A percentile compares a stretch with the other conserved stretches of the same genome.
phyloP scores from a whole-genome alignment of 164 flowering plant species.

The Platanus orientalis region DNA sequence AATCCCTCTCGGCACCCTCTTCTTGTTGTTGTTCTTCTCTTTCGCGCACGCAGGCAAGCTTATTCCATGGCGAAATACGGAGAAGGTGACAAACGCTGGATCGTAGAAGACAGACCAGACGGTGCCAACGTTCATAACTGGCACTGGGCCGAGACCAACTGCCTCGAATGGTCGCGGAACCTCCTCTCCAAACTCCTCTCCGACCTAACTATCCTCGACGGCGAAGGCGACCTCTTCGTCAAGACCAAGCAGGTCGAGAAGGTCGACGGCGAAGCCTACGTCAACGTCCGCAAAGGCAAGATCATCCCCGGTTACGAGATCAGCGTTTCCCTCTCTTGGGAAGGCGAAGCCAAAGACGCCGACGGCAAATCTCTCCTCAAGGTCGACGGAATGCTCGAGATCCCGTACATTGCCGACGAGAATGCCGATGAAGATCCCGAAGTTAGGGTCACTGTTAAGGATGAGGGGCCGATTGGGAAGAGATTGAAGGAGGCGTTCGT shows the following conservation, averaged over 20 bases:
- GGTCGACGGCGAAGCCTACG: constrained; percentile 90
- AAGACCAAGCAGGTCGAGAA: constrained; percentile 46
- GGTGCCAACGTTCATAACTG: constrained; percentile 99
- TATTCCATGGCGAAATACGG: constrained; percentile 80
- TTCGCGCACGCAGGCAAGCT: background rate
- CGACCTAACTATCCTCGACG: constrained; percentile 47
- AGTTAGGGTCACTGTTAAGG: constrained; percentile 53
- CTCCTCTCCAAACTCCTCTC: constrained; percentile 55
- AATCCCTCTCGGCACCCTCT: background rate
- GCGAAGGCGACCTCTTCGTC: constrained; percentile 66
- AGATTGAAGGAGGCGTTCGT: constrained; percentile 70
- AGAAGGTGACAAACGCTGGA: constrained; percentile 98
- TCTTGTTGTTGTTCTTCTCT: background rate
- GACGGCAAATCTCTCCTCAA: constrained; percentile 44
- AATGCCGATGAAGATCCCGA: constrained; percentile 96
- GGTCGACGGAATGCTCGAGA: constrained; percentile 62
- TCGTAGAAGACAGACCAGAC: constrained; percentile 92
- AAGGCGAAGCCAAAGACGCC: constrained; percentile 67
- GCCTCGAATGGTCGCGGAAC: constrained; percentile 76
- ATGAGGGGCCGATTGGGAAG: constrained; percentile 71
- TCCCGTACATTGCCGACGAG: constrained; percentile 93
- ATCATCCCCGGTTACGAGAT: constrained; percentile 95
- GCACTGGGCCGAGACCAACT: constrained; percentile 99
- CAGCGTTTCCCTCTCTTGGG: constrained; percentile 50
- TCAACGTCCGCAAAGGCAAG: constrained; percentile 90